These are phyloP conservation scores for Fusarium sp. DNA, from an alignment of 2,329 filamentous ascomycete species.

Conservation along the genomic window DNA sequence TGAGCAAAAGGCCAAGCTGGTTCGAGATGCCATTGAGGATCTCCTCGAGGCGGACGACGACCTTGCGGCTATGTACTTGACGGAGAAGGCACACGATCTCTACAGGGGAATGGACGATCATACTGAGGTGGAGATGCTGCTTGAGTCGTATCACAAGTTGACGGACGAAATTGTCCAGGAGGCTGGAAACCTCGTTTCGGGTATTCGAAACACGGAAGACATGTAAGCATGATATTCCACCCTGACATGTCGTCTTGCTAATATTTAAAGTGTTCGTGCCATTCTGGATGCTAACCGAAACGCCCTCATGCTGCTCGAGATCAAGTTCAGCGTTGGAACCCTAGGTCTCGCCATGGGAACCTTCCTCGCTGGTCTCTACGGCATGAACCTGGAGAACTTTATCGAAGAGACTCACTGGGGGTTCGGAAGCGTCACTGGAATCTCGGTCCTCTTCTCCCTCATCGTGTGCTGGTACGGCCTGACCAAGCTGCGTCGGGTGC, in stretches of 20 bases:
- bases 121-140: conserved; percentile 94
- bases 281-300: conserved; percentile 99
- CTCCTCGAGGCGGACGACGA: conserved; percentile 97
- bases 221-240: conserved; percentile 73
- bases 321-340: conserved; percentile 96
- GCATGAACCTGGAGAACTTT: conserved; percentile 99
- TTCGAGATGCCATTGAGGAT: conserved; percentile 95
- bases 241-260: conserved; percentile 13
- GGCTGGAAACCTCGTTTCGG: conserved; percentile 90
- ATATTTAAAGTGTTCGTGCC: conserved; percentile 79
- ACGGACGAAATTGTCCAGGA: conserved; percentile 98
- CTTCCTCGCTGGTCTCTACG: conserved; percentile 97
- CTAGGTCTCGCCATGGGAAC: conserved; percentile 95
- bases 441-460: conserved; percentile 78
- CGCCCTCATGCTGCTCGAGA: conserved; percentile 94
- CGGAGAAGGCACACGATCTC: conserved; percentile 83
- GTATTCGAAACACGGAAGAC: conserved; percentile 97
- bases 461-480: conserved; percentile 88
- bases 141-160: conserved; percentile 98
- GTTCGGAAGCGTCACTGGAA: conserved; percentile 79
- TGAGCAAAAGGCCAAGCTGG: conserved; percentile 94
- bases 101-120: conserved; percentile 85
- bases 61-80: conserved; percentile 92
- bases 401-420: conserved; percentile 94
- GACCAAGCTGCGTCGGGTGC: conserved; percentile 84